Evolutionary conservation across 2,329 filamentous ascomycete genomes (phyloP).

Genomic region (Ceratocystis variospora): DNA sequence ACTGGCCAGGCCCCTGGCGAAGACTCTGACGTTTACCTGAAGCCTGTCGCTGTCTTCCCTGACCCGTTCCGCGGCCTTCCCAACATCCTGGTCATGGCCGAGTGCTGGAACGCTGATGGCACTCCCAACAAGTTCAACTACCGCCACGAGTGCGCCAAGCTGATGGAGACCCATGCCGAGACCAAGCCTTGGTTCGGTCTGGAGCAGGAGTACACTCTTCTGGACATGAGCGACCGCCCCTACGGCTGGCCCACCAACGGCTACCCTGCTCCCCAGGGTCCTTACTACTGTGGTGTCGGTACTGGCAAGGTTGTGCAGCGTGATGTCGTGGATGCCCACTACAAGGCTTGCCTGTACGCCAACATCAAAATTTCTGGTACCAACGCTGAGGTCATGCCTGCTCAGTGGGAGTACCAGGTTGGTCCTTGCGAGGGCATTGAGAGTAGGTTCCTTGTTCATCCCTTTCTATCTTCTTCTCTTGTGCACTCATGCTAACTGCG

Average conservation of each 20-base stretch:
- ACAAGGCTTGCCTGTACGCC: conserved; percentile 57
- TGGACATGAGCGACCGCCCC: conserved; percentile 73
- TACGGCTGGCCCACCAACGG: conserved; percentile 61
- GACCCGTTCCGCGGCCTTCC: conserved; percentile 80
- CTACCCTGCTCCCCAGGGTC: conserved; percentile 83
- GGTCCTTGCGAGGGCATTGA: conserved; percentile 78
- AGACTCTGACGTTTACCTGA: conserved; percentile 96
- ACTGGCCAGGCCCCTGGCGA: conserved; percentile 84
- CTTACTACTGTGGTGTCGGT: conserved; percentile 85
- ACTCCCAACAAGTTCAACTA: conserved; percentile 98
- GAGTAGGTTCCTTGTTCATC: conserved; percentile 38
- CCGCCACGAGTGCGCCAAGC: conserved; percentile 77
- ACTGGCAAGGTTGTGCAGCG: conserved; percentile 94
- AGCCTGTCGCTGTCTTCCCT: conserved; percentile 75
- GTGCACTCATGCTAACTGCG: background rate
- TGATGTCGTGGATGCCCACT: conserved; percentile 72
- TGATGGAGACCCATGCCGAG: conserved; percentile 75
- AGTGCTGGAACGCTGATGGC: conserved; percentile 89
- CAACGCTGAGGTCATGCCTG: conserved; percentile 97
- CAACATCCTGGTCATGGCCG: conserved; percentile 87
- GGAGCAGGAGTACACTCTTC: conserved; percentile 78
- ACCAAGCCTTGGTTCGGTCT: conserved; percentile 95
- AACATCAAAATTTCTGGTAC: conserved; percentile 91
- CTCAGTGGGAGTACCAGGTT: conserved; percentile 88
- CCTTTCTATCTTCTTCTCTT: background rate